phyloP scores from a whole-genome alignment of 1,139 yeast species.

The Candida mesenterica region DNA sequence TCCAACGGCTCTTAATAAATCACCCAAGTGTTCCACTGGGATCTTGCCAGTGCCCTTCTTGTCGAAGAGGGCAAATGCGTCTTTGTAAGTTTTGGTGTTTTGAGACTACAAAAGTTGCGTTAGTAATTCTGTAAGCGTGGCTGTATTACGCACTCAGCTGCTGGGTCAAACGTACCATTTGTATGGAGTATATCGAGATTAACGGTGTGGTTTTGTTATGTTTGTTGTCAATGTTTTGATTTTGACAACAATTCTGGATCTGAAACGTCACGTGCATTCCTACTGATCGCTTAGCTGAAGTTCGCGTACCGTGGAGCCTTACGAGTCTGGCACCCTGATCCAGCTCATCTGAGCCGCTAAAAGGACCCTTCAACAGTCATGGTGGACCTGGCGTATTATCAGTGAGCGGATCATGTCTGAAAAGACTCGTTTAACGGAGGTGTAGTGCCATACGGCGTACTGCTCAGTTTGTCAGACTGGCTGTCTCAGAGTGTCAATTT shows the following conservation, averaged over 20 bases:
- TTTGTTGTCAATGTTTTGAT: slow-evolving; percentile 2
- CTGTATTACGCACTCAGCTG: not conserved
- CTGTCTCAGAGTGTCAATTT: no score
- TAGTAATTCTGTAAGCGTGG: slow-evolving; percentile 5
- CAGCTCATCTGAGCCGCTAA: no score
- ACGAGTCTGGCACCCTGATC: no score
- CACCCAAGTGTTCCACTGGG: slow-evolving; percentile 86
- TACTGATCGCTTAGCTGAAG: no score
- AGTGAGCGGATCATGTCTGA: no score
- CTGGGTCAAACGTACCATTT: not conserved
- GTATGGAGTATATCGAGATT: not conserved
- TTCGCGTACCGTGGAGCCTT: no score
- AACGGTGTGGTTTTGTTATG: not conserved
- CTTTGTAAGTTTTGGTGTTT: slow-evolving; percentile 77
- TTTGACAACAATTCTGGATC: slow-evolving; percentile 4
- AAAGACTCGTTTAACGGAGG: no score
- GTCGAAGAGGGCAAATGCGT: slow-evolving; percentile 96
- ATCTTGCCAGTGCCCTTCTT: slow-evolving; percentile 94
- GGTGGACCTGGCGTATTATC: no score
- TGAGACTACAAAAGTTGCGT: slow-evolving; percentile 34
- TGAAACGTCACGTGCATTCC: slow-evolving; percentile 8
- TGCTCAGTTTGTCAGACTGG: no score
- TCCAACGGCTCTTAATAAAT: slow-evolving; percentile 92
- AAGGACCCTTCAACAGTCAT: no score
- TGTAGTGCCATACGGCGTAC: no score